Base-by-base conservation (phyloP, 1,284 basidiomycete species). In the Microbotryum intermedium region DNA sequence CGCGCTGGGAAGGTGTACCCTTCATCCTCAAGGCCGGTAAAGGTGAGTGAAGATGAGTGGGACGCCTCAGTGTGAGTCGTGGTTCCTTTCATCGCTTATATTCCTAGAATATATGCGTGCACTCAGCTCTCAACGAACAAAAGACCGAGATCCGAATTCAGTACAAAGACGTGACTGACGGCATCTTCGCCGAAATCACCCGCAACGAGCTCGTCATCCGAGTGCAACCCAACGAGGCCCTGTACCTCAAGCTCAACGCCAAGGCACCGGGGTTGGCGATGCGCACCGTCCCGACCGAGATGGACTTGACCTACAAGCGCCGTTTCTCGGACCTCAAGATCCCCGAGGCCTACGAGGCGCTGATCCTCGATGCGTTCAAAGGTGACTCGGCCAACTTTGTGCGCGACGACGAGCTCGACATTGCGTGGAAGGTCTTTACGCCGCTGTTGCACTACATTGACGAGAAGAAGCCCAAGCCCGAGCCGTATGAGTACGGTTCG, bases 21-120 rank as follows among this genome's bases (percentile, higher is more conserved):
- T 97, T 97, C 79, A 90, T 97, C 71, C 81, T 97, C 71, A 95
- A 92, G 78, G 92, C 92, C 34, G 92, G 92, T 60, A 97, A 97
- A 81, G 91, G 90, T 90, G 61, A 60, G 79, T 71, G 55, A 28
- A 44, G 47, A 26, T n/a, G 29, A 49, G 46, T 39, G 49, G 53
- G 65, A 63, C 49, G 18, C 7, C 58, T 55, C 26, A 42, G 26
- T 23, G 11, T 30, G 11, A 45, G 43, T 51, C 47, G 57, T 44
- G 28, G 42, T 13, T 20, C n/a, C 53, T 56, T 23, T 50, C 42
- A 9, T 7, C 26, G 28, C 6, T 13, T 53, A 34, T n/a, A 23
- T 53, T 48, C 58, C 23, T 28, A 10, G 26, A 26, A 28, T n/a
- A 29, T 10, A n/a, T 55, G 25, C 30, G 46, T 30, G 42, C 50